Conservation (phyloP, 176 grass and related monocot genomes). For the Triticum timopheevii region DNA sequence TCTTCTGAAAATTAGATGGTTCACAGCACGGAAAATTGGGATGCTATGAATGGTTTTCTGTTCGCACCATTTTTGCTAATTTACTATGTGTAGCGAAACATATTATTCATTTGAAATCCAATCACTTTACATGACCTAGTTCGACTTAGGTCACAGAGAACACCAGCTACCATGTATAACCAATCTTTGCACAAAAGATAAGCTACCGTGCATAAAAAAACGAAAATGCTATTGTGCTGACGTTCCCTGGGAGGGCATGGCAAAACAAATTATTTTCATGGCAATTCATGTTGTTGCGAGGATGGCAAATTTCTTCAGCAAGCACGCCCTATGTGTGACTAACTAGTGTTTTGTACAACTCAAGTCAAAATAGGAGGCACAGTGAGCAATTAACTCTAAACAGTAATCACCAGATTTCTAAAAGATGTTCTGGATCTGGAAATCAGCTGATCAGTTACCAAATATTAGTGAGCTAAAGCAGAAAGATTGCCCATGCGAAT, state of each 20-base stretch:
- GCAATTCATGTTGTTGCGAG: no score
- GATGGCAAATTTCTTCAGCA: no score
- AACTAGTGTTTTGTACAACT: background rate
- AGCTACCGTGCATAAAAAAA: no score
- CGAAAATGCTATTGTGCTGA: no score
- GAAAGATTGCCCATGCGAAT: background rate
- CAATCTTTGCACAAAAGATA: background rate
- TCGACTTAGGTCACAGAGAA: background rate
- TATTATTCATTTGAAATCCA: background rate
- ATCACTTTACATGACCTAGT: background rate
- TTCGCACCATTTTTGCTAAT: no score
- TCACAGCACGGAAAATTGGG: background rate
- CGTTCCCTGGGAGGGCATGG: no score
- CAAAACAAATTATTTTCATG: no score
- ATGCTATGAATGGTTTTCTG: background rate
- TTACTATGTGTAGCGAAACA: background rate
- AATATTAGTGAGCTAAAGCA: background rate
- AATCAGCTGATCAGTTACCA: background rate
- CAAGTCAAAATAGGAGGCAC: background rate
- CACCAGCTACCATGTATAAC: background rate
- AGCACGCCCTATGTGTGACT: background rate
- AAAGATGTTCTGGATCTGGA: background rate
- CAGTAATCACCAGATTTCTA: background rate
- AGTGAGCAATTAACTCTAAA: background rate
- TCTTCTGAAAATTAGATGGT: constrained; percentile 6